Evolutionary conservation across 495 filamentous ascomycete species (phyloP).

Genomic region (Annulohypoxylon moriforme): DNA sequence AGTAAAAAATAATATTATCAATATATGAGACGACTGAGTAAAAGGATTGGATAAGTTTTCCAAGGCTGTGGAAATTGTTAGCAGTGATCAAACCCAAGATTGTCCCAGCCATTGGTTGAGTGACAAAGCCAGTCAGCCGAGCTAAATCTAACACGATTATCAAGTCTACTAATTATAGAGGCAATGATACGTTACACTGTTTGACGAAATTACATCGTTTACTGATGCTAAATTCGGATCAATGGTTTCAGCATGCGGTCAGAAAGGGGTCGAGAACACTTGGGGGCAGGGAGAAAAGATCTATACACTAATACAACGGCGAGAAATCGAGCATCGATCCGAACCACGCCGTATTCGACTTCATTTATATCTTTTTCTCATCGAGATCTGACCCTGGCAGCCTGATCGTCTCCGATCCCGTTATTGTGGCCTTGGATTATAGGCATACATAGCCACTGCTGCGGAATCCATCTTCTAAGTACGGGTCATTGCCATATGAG

Average conservation of each 20-base stretch:
- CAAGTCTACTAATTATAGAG: neutral
- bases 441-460: slow-evolving; percentile 23
- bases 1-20: neutral
- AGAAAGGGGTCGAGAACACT: slow-evolving; percentile 7
- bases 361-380: slow-evolving; percentile 37
- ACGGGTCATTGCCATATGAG: slow-evolving; percentile 45
- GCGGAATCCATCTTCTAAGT: slow-evolving; percentile 34
- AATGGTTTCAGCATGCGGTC: neutral
- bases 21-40: neutral
- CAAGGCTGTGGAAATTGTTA: neutral
- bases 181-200: neutral
- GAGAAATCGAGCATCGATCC: slow-evolving; percentile 34
- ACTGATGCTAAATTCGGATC: neutral
- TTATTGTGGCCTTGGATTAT: slow-evolving; percentile 21
- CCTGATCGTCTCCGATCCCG: slow-evolving; percentile 29
- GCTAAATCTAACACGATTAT: neutral
- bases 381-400: slow-evolving; percentile 23
- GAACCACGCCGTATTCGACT: slow-evolving; percentile 28
- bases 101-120: neutral
- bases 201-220: neutral
- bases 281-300: slow-evolving; percentile 37
- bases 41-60: neutral
- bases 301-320: slow-evolving; percentile 54
- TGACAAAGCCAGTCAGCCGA: neutral
- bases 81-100: neutral